Base-by-base conservation (phyloP, 495 filamentous ascomycete species). In the Podospora didyma region DNA sequence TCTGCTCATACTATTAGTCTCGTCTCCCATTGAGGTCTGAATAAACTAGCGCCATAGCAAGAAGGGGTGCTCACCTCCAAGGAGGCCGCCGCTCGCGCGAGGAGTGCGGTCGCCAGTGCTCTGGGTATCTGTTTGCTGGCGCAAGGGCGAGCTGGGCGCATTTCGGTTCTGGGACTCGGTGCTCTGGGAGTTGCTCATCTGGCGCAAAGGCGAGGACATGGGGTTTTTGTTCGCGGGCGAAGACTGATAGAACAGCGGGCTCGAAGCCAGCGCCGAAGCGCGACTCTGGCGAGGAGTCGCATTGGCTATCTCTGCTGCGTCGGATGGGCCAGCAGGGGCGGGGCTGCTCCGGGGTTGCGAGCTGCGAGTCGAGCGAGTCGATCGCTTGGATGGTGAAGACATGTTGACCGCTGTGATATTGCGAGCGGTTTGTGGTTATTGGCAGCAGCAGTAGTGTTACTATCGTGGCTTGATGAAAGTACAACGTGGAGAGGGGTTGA, bases 211-310 rank as follows among this genome's bases (percentile, higher is more conserved):
- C 39, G 79, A 80, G 17, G 76, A 79, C 37, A 67, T 64, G 39
- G 66, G 63, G 41, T 61, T 57, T 21, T 58, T 45, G 35, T 76
- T 80, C 11, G 74, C 79, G 3, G 91, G 87, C 14, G 90, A 92
- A 1, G 90, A 94, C 55, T 85, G 84, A 69, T 86, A 94, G 69
- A 90, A 89, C 56, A 95, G 79, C 24, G 92, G 92, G 23, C 91
- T 96, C 2, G 90, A 94, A 2, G 85, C 85, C 65, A 73, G 57
- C 63, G 72, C 77, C 56, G 69, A 78, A 41, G 62, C 57, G 61
- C 67, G 70, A 49, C 64, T 75, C 58, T 64, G 70, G 28, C 68
- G 79, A 73, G 62, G 81, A 66, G 63, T 81, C 28, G 75, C 74
- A 60, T 72, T 61, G 53, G 73, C 69, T 42, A 79, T 78, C 69